A percentile compares a stretch with the other conserved stretches of the same genome.
These are phyloP conservation scores for Lotus japonicus DNA, from an alignment of 306 rosid species.

Conservation along the genomic window DNA sequence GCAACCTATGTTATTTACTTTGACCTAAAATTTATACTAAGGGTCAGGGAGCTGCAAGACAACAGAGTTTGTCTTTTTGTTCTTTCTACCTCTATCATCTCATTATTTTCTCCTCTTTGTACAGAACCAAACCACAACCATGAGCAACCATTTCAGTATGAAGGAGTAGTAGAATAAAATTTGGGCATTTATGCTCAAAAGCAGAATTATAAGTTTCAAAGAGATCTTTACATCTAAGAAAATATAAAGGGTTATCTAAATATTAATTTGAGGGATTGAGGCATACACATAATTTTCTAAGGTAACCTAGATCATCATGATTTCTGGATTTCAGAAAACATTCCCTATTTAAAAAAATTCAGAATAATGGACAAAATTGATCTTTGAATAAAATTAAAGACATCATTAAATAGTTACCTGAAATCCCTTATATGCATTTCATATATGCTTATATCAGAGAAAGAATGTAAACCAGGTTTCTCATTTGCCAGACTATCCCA, in stretches of 20 bases:
- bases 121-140: neutral
- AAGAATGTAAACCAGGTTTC: slow-evolving; percentile 57
- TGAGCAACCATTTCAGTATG: neutral
- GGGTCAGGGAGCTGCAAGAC: neutral
- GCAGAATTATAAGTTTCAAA: neutral
- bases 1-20: neutral
- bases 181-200: neutral
- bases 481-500: slow-evolving; percentile 70
- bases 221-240: neutral
- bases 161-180: neutral
- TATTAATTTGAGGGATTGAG: neutral
- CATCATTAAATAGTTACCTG: slow-evolving; percentile 42
- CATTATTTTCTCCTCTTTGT: neutral
- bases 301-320: neutral
- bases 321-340: slow-evolving; percentile 6
- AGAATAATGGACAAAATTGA: neutral
- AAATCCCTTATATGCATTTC: slow-evolving; percentile 90
- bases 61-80: neutral
- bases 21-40: neutral
- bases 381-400: slow-evolving; percentile 8
- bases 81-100: neutral
- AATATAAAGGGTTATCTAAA: neutral
- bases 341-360: neutral
- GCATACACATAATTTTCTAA: slow-evolving; percentile 8
- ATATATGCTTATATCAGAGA: slow-evolving; percentile 82